Conservation (phyloP, 306 rosid genomes). For the Alnus glutinosa region DNA sequence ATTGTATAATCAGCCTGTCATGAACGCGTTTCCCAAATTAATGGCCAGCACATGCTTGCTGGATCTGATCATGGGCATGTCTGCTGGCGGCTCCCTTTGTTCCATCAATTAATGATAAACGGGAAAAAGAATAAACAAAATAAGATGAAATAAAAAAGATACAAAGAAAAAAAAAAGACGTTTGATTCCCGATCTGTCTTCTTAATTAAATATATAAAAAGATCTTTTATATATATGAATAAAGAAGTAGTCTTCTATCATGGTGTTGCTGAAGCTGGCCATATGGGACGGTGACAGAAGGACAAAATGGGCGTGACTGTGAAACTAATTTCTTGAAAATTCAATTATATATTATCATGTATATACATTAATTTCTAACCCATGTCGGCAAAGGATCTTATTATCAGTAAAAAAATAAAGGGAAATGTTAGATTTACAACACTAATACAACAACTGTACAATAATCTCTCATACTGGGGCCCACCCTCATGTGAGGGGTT, state of each 20-base stretch:
- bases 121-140: background rate
- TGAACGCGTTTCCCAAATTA: background rate
- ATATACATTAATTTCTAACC: background rate
- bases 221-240: background rate
- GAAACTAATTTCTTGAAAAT: background rate
- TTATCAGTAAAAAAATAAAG: too few relatives aligned
- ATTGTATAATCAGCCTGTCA: background rate
- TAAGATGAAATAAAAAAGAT: background rate
- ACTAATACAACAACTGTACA: too few relatives aligned
- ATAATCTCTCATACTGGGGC: too few relatives aligned
- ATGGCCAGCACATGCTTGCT: background rate
- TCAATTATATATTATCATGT: background rate
- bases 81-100: conserved; percentile 5
- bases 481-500: too few relatives aligned
- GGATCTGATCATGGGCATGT: background rate
- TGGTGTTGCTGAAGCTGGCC: background rate
- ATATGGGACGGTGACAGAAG: background rate
- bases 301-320: background rate
- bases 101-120: background rate
- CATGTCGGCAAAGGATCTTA: too few relatives aligned
- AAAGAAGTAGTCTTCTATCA: background rate
- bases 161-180: background rate
- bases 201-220: background rate
- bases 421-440: too few relatives aligned
- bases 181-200: background rate